phyloP scores from a whole-genome alignment of 352 stramenopile genomes.

The Phytopythium aichiense region DNA sequence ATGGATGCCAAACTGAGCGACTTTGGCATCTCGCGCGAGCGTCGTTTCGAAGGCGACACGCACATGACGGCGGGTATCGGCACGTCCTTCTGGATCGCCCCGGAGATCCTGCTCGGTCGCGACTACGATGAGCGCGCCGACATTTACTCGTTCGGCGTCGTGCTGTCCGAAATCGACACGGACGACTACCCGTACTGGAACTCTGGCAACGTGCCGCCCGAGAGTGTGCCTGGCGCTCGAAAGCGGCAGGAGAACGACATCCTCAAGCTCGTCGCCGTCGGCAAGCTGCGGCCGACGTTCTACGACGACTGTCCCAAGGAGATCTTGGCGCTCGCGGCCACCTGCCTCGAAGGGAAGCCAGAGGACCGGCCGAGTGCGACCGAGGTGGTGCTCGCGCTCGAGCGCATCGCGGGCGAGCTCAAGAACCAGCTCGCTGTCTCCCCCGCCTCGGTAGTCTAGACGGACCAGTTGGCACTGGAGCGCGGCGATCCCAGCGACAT shows the following conservation, averaged over 20 bases:
- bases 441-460: slow-evolving; percentile 5
- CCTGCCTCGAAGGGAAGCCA: slow-evolving; percentile 38
- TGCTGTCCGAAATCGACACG: slow-evolving; percentile 49
- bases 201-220: slow-evolving; percentile 21
- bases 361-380: slow-evolving; percentile 35
- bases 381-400: slow-evolving; percentile 34
- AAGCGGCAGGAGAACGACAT: slow-evolving; percentile 40
- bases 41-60: slow-evolving; percentile 11
- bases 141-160: slow-evolving; percentile 42
- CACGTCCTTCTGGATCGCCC: slow-evolving; percentile 45
- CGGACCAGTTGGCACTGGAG: background rate
- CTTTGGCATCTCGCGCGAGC: slow-evolving; percentile 65
- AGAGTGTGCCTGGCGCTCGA: slow-evolving; percentile 11
- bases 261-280: slow-evolving; percentile 30
- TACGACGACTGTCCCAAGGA: slow-evolving; percentile 42
- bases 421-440: slow-evolving; percentile 2
- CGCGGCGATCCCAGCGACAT: background rate
- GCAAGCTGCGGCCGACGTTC: slow-evolving; percentile 39
- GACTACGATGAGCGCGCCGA: slow-evolving; percentile 44
- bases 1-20: slow-evolving; percentile 73
- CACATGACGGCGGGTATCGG: slow-evolving; percentile 40
- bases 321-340: slow-evolving; percentile 35
- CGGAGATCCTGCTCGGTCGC: slow-evolving; percentile 31
- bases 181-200: slow-evolving; percentile 47
- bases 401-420: slow-evolving; percentile 17